Conservation (phyloP, 2,329 filamentous ascomycete genomes). For the Immersiporthe knoxdaviesiana region DNA sequence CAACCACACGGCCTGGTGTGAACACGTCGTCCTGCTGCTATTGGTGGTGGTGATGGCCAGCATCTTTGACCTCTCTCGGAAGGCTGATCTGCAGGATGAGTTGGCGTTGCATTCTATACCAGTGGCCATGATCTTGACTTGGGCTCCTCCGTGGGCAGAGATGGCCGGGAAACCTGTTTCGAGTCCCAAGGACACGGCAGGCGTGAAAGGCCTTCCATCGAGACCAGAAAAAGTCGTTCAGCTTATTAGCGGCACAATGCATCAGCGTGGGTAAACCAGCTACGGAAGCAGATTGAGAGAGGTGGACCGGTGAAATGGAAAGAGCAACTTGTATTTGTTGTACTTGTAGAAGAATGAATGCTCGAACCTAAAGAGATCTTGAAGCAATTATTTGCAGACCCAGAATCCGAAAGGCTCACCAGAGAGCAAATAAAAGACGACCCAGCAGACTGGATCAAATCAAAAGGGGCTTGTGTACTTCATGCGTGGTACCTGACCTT, state of each 20-base stretch:
- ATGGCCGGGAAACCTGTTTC: background rate
- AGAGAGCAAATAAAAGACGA: conserved; percentile 2
- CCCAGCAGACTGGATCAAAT: background rate
- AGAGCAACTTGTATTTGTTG: conserved; percentile 14
- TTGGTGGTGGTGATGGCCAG: background rate
- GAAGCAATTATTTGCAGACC: background rate
- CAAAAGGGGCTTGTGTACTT: too few species aligned
- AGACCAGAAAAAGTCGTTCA: background rate
- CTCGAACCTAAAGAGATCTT: conserved; percentile 2
- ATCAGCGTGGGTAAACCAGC: background rate
- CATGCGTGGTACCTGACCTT: conserved; percentile 12
- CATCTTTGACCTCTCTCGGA: background rate
- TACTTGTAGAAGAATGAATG: background rate
- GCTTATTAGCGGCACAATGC: conserved; percentile 1
- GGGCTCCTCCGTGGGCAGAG: background rate
- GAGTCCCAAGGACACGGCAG: conserved; percentile 5
- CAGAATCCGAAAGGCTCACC: background rate
- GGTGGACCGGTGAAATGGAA: background rate
- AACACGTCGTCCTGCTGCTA: too few species aligned
- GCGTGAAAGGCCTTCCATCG: background rate
- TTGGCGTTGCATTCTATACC: conserved; percentile 7
- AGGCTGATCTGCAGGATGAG: conserved; percentile 14
- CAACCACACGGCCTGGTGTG: background rate
- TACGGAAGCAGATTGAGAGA: conserved; percentile 1
- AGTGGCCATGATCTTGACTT: background rate